Percentiles rank a stretch among this genome's conserved stretches.
phyloP scores from a whole-genome alignment of 495 filamentous ascomycete genomes.

The Annulohypoxylon moriforme region DNA sequence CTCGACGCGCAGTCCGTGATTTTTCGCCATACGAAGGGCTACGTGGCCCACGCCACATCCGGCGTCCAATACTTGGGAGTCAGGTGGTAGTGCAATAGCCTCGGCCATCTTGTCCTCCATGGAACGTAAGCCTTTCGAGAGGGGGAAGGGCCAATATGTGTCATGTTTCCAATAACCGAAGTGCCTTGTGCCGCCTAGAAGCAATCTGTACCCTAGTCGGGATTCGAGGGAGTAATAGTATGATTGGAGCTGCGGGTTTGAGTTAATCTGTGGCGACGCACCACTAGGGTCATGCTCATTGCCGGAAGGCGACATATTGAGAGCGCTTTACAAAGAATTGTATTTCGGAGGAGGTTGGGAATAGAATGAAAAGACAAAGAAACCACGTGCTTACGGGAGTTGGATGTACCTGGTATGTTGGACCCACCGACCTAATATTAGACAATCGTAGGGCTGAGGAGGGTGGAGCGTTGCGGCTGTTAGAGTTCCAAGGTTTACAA shows the following conservation, averaged over 20 bases:
- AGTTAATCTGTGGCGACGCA: conserved; percentile 47
- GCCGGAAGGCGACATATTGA: neutral
- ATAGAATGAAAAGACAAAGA: neutral
- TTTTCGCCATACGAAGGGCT: conserved; percentile 58
- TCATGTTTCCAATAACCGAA: conserved; percentile 62
- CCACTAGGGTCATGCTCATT: neutral
- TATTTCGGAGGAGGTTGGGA: neutral
- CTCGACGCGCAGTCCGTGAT: conserved; percentile 53
- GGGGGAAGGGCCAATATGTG: conserved; percentile 63
- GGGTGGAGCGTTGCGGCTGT: neutral
- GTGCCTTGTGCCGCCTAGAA: conserved; percentile 64
- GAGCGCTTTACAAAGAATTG: neutral
- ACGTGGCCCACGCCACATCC: conserved; percentile 65
- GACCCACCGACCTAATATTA: neutral
- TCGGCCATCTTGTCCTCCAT: conserved; percentile 64
- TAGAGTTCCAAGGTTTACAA: neutral
- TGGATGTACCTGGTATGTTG: neutral
- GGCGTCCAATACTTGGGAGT: conserved; percentile 61
- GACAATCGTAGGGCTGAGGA: neutral
- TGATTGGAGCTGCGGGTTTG: conserved; percentile 52
- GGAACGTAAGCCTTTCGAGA: conserved; percentile 52
- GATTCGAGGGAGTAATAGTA: conserved; percentile 63
- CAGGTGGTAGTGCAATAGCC: conserved; percentile 50
- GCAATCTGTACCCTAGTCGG: conserved; percentile 60
- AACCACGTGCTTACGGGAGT: neutral